A percentile compares a stretch with the other conserved stretches of the same genome.
phyloP scores from a whole-genome alignment of 2,329 filamentous ascomycete genomes.

The Dactylellina cionopaga region DNA sequence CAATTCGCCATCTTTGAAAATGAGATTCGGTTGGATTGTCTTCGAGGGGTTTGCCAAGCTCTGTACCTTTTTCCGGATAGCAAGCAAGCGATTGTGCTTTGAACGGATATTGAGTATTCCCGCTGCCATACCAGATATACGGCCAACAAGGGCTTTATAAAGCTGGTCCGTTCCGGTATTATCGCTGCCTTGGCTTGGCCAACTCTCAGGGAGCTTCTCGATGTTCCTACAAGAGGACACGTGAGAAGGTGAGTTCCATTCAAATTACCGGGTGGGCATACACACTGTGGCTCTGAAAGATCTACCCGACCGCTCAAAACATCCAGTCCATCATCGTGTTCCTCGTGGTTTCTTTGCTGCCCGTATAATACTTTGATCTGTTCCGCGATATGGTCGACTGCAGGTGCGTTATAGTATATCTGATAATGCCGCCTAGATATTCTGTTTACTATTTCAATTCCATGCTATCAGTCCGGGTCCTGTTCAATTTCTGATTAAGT shows the following conservation, averaged over 20 bases:
- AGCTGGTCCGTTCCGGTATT: conserved; percentile 81
- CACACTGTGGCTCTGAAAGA: conserved; percentile 27
- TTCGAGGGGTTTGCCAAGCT: conserved; percentile 81
- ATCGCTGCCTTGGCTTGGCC: conserved; percentile 66
- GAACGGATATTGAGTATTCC: conserved; percentile 67
- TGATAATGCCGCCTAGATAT: conserved; percentile 72
- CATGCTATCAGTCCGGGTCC: background rate
- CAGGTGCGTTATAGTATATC: conserved; percentile 73
- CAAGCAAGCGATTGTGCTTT: conserved; percentile 66
- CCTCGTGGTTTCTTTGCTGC: conserved; percentile 59
- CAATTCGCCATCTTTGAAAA: conserved; percentile 87
- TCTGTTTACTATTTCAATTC: conserved; percentile 66
- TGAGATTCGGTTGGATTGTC: conserved; percentile 76
- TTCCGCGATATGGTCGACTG: conserved; percentile 76
- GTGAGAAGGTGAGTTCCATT: background rate
- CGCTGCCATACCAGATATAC: conserved; percentile 65
- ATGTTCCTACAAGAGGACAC: conserved; percentile 52
- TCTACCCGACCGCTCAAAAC: conserved; percentile 26
- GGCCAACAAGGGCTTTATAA: conserved; percentile 75
- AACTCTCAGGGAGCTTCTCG: conserved; percentile 53
- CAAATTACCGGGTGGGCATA: background rate
- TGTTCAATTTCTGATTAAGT: too few relatives aligned
- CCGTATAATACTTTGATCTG: conserved; percentile 76
- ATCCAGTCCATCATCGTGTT: conserved; percentile 58
- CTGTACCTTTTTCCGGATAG: conserved; percentile 72